These are phyloP conservation scores for Cudoniella acicularis DNA, from an alignment of 495 filamentous ascomycete species.

Conservation along the genomic window DNA sequence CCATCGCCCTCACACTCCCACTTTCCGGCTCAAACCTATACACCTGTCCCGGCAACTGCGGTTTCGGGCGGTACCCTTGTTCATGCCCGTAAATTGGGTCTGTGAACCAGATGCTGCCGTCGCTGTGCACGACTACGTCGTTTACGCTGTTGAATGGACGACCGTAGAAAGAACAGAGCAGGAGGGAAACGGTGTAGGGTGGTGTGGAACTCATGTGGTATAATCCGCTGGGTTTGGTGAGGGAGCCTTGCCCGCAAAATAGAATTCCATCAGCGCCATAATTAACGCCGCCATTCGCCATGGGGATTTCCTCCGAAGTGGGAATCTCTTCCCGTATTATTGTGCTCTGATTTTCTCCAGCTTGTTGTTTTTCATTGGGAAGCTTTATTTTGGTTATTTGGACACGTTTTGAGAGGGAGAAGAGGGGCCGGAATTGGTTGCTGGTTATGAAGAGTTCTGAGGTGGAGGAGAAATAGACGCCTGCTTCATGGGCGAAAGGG, in stretches of 20 bases:
- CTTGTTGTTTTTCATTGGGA: not conserved
- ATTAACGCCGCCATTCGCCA: conserved; percentile 22
- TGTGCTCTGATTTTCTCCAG: not conserved
- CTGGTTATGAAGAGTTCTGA: conserved; percentile 16
- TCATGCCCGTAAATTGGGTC: conserved; percentile 55
- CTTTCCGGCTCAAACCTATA: conserved; percentile 45
- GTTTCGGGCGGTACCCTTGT: conserved; percentile 48
- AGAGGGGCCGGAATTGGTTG: conserved; percentile 8
- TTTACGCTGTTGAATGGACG: conserved; percentile 59
- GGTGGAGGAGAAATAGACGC: conserved; percentile 12
- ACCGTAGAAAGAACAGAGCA: conserved; percentile 50
- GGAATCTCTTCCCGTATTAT: conserved; percentile 1
- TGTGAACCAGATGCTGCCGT: conserved; percentile 57
- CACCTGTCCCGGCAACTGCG: conserved; percentile 49
- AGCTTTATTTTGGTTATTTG: too few relatives aligned
- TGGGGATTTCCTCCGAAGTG: not conserved
- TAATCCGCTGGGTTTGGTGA: too few relatives aligned
- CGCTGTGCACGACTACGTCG: conserved; percentile 47
- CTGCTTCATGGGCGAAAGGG: conserved; percentile 18
- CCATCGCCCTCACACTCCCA: conserved; percentile 43
- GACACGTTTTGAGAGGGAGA: too few relatives aligned
- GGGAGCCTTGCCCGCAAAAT: conserved; percentile 53
- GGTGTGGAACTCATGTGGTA: too few relatives aligned
- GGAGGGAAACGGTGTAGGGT: too few relatives aligned
- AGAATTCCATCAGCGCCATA: conserved; percentile 28